A percentile compares a stretch with the other conserved stretches of the same genome.
These are phyloP conservation scores for Cercospora beticola DNA, from an alignment of 2,329 filamentous ascomycete species.

Conservation along the genomic window DNA sequence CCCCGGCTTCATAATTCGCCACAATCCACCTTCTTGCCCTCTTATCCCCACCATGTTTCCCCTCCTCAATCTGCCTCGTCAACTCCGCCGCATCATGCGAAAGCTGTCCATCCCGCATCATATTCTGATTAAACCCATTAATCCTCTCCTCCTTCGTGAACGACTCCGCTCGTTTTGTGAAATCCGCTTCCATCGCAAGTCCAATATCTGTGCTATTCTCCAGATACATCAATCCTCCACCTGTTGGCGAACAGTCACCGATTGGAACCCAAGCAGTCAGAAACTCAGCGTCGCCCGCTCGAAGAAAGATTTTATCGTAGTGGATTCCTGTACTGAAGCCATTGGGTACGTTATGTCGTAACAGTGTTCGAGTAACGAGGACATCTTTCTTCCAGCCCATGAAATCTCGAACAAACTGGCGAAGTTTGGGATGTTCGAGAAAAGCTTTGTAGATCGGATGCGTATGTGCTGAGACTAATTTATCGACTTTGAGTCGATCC, in stretches of 20 bases:
- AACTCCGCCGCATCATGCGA: slow-evolving; percentile 27
- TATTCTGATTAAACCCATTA: slow-evolving; percentile 43
- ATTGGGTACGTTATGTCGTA: slow-evolving; percentile 43
- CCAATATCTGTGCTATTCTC: slow-evolving; percentile 41
- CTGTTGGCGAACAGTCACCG: slow-evolving; percentile 39
- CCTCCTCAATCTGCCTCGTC: slow-evolving; percentile 16
- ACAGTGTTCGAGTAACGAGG: slow-evolving; percentile 39
- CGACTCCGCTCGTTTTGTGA: slow-evolving; percentile 31
- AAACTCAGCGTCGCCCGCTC: slow-evolving; percentile 39
- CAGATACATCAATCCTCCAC: slow-evolving; percentile 47
- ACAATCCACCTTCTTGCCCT: slow-evolving; percentile 47
- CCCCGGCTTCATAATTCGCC: slow-evolving; percentile 55
- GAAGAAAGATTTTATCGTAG: slow-evolving; percentile 46
- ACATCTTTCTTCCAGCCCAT: slow-evolving; percentile 42
- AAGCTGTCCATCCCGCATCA: slow-evolving; percentile 33
- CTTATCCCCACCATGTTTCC: not conserved
- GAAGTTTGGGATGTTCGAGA: slow-evolving; percentile 39
- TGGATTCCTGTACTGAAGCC: slow-evolving; percentile 44
- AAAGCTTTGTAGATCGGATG: slow-evolving; percentile 38
- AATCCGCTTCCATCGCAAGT: slow-evolving; percentile 43
- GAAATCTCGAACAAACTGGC: slow-evolving; percentile 39
- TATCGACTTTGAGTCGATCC: slow-evolving; percentile 29
- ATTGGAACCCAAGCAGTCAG: slow-evolving; percentile 42
- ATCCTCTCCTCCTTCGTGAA: slow-evolving; percentile 40
- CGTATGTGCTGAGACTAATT: slow-evolving; percentile 39